Base-by-base conservation (phyloP, 495 filamentous ascomycete species). In the Tuber melanosporum region DNA sequence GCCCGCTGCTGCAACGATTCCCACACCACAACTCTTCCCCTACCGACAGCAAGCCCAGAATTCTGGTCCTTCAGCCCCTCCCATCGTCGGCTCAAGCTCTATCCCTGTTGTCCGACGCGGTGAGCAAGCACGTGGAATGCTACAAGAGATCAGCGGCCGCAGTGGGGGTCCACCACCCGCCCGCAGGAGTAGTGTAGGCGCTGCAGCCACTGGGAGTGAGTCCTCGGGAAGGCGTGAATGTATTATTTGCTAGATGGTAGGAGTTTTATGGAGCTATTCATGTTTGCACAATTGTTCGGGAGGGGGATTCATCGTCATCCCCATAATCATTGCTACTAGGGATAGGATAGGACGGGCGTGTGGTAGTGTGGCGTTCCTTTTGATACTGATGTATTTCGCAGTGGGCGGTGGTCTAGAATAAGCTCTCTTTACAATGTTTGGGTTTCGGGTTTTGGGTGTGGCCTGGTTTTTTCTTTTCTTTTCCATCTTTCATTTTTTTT, bases 91-190 rank as follows among this genome's bases (percentile, higher is more conserved):
- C 73, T 36, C 78, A 72, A 32, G 36, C 20, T 19, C 71, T 36
- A 9, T 42, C 49, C n/a, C 42, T 41, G 69, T 39, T 8, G 71
- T 71, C 7, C 73, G 73, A 5, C 73, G 78, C 41, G 71, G 77
- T 2, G 71, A 80, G 32, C 78, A 79, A 7, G 78, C 78, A 41
- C 71, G 78, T 32, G 77, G 77, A 14, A 49, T 80, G 36, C 45
- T 80, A 44, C 73, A 80, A n/a, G 78, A 80, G 73, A 71, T 80
- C 47, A 44, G 49, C 5, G 76, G 73, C n/a, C 47, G 62, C 2
- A 66, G 79, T 39, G 80, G 73, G 22, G 49, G 71, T 3, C 47
- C 49, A 39, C 36, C 70, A 41, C 69, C 15, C 39, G 46, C 1
- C 1, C 71, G 70, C 71, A 71, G 75, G 57, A 47, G 71, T 17